Evolutionary conservation across 495 filamentous ascomycete species (phyloP).

Genomic region (Diplogelasinospora grovesii): DNA sequence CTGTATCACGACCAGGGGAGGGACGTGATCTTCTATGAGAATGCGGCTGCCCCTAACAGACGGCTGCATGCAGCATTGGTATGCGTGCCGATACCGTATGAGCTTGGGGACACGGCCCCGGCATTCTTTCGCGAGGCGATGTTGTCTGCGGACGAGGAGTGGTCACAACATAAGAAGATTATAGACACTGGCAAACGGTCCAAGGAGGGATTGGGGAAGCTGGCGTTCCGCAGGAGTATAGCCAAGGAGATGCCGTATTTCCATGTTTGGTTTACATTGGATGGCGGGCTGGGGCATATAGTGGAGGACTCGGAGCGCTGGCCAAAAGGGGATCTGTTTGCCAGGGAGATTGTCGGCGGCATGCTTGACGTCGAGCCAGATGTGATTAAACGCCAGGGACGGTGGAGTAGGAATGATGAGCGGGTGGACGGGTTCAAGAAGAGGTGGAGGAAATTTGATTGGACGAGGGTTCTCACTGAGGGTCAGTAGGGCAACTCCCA

Average conservation of each 20-base stretch:
- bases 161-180: slow-evolving; percentile 90
- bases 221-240: slow-evolving; percentile 73
- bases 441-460: slow-evolving; percentile 90
- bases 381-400: slow-evolving; percentile 83
- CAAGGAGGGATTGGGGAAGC: slow-evolving; percentile 65
- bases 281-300: slow-evolving; percentile 88
- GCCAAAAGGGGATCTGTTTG: slow-evolving; percentile 92
- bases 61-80: slow-evolving; percentile 81
- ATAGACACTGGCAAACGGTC: slow-evolving; percentile 74
- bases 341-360: slow-evolving; percentile 82
- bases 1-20: slow-evolving; percentile 88
- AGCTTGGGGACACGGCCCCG: slow-evolving; percentile 80
- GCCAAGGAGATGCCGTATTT: slow-evolving; percentile 99
- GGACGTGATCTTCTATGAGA: slow-evolving; percentile 96
- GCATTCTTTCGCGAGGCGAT: slow-evolving; percentile 97
- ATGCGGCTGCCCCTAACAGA: slow-evolving; percentile 73
- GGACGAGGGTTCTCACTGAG: slow-evolving; percentile 72
- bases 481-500: too few species aligned
- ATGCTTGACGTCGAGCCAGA: slow-evolving; percentile 83
- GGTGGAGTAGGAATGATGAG: slow-evolving; percentile 71
- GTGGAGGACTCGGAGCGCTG: slow-evolving; percentile 83
- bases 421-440: slow-evolving; percentile 75
- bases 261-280: slow-evolving; percentile 90
- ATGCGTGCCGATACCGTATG: slow-evolving; percentile 79
- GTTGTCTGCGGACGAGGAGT: slow-evolving; percentile 78